A percentile compares a stretch with the other conserved stretches of the same genome.
These are phyloP conservation scores for Podospora conica DNA, from an alignment of 495 filamentous ascomycete genomes.

Conservation along the genomic window DNA sequence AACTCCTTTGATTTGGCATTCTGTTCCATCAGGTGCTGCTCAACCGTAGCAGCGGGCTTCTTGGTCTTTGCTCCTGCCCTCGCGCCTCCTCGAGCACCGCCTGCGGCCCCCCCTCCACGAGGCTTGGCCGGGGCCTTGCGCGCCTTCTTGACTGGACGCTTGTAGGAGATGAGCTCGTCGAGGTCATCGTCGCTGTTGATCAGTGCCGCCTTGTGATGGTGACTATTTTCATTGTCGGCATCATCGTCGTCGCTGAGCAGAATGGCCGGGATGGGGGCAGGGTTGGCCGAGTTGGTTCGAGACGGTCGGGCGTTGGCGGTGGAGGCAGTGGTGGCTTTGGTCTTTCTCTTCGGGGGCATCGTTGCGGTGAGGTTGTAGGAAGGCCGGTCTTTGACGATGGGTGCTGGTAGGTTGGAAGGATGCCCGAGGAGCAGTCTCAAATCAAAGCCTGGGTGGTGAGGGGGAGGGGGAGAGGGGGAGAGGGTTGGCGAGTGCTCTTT, in stretches of 20 bases:
- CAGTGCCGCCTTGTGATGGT: neutral
- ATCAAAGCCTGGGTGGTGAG: neutral
- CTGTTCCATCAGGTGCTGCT: slow-evolving; percentile 21
- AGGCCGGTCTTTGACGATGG: neutral
- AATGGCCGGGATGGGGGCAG: neutral
- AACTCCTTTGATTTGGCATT: slow-evolving; percentile 28
- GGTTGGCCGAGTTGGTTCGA: neutral
- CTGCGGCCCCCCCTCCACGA: neutral
- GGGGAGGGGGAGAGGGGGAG: neutral
- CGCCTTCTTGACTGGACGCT: neutral
- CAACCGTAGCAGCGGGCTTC: slow-evolving; percentile 15
- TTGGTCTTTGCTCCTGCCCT: neutral
- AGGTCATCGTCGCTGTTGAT: neutral
- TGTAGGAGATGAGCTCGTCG: neutral
- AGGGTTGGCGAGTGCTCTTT: neutral
- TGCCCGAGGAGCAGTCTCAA: neutral
- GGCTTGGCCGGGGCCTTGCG: neutral
- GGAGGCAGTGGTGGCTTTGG: slow-evolving; percentile 7
- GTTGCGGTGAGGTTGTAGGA: neutral
- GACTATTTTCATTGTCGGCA: neutral
- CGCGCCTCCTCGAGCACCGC: neutral
- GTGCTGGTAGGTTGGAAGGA: neutral
- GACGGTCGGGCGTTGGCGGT: neutral
- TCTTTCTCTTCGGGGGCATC: slow-evolving; percentile 22
- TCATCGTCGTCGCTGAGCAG: neutral